A percentile compares a stretch with the other conserved stretches of the same genome.
Evolutionary conservation across 2,329 filamentous ascomycete species (phyloP).

Genomic region (Aureobasidium sp.): DNA sequence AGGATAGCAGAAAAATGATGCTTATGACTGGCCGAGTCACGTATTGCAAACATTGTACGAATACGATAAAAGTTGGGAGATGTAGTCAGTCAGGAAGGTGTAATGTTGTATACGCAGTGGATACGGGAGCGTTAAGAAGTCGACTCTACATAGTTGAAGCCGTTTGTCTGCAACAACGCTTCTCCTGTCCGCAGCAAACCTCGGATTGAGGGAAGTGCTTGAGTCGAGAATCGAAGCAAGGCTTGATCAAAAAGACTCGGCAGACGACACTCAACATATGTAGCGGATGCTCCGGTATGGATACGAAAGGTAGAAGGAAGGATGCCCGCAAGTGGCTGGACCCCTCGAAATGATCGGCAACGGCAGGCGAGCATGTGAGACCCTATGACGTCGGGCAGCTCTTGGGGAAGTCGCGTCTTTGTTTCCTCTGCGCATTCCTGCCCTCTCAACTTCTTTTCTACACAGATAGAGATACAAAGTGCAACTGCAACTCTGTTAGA

Average conservation of each 20-base stretch:
- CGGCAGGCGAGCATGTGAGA: conserved; percentile 16
- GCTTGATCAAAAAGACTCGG: neutral
- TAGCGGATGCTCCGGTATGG: conserved; percentile 31
- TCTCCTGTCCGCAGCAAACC: neutral
- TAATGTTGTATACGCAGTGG: neutral
- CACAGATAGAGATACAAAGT: neutral
- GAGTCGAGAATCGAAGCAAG: neutral
- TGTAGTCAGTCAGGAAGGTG: neutral
- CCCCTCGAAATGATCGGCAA: conserved; percentile 12
- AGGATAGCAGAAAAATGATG: conserved; percentile 15
- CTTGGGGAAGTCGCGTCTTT: neutral
- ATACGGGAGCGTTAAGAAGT: conserved; percentile 34
- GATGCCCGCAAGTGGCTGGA: conserved; percentile 4
- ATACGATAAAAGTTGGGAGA: neutral
- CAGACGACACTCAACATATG: neutral
- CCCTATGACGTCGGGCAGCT: conserved; percentile 13
- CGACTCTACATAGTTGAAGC: neutral
- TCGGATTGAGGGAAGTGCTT: neutral
- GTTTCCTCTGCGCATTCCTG: conserved; percentile 13
- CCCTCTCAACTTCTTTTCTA: neutral
- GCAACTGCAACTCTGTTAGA: conserved; percentile 9
- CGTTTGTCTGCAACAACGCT: neutral
- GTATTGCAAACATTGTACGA: conserved; percentile 22
- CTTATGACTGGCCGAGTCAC: conserved; percentile 38
- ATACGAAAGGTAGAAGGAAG: conserved; percentile 23